Base-by-base conservation (phyloP, 768 basidiomycete genomes). In the Imleria badia region DNA sequence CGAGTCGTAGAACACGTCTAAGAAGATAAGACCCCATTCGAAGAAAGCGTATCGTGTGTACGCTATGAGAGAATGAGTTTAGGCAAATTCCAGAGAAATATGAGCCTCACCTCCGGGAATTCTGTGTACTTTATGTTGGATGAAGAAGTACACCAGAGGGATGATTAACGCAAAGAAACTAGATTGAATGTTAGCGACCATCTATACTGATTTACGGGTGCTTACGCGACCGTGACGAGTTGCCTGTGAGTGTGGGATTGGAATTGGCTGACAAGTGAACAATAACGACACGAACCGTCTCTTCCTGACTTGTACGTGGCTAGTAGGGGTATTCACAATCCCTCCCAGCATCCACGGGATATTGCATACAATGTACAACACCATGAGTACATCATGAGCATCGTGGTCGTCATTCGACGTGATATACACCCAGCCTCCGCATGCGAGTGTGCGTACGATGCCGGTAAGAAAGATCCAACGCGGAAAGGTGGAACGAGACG, bases 381-480 rank as follows among this genome's bases (percentile, higher is more conserved):
- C 85, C 94, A 96, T 96, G 66, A 86, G 83, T 35, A 93, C 72
- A 66, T 96, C 94, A 72, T 96, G 94, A 14, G 78, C 76, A 63
- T 89, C 87, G 61, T 92, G 91, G 71, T 89, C 80, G 66, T 95
- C 93, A 48, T 74, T 83, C 3, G 89, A 90, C 0, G 94, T 94
- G 63, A 95, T 84, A 63, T 85, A 96, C 29, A 94, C 91, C 93
- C 93, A 96, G 26, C 94, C 92, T 31, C 91, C 94, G 62, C 93
- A 95, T 3, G 83, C 78, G 31, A 95, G 68, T 0, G 93, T 93
- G 54, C 93, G 78, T 17, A 89, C 66, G 20, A 92, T 58, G 0
- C 91, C 91, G 36, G 78, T 72, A 10, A 83, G 60, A 34, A 87
- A 79, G 19, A 92, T 74, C 45, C 85, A 59, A 10, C 71, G 73